Evolutionary conservation across 495 filamentous ascomycete genomes (phyloP), one percentile per base, ranked within the genome.

Genomic region (Neurospora intermedia): DNA sequence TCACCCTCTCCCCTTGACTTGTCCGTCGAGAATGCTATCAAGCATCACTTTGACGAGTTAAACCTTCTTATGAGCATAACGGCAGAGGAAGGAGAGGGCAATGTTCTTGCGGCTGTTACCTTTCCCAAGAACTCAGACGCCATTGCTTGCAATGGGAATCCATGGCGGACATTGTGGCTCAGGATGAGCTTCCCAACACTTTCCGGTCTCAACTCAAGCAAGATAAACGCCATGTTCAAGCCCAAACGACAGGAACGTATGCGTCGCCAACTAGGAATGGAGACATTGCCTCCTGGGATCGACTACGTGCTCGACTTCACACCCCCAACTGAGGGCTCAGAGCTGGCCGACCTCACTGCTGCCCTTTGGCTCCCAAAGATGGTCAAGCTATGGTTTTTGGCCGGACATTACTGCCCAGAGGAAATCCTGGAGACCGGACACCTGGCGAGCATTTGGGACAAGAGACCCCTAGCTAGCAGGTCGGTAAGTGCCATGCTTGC

Each of bases 301-400:
- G 84, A 86, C 69, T 91, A 85, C 73, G 78, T 91, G 18, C 75
- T 92, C 71, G 90, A 92, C 74, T 82, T 91, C 20, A 91, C 89
- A 2, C 89, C 89, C 18, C 86, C 87, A 0, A 76, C 76, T 1
- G 82, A 88, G 70, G 90, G 89, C 5, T 85, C 90, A 1, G 89
- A 90, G 70, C 85, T 88, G 0, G 85, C 88, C 41, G 84, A 87
- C 15, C 80, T 87, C 71, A 81, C 89, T 48, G 87, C 86, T 1
- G 86, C 87, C 59, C 77, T 91, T 18, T 90, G 87, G 66, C 87
- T 90, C 71, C 85, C 89, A 0, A 80, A 80, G 35, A 83, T 83
- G 9, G 83, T 90, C 10, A 77, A 80, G 66, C 69, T 80, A 0
- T 84, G 83, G 75, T 91, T 86, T 83, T 75, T 76, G 0, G 82